Percentiles rank a stretch among this genome's conserved stretches.
phyloP scores from a whole-genome alignment of 169 alveolate genomes.

The Toxoplasma gondii region DNA sequence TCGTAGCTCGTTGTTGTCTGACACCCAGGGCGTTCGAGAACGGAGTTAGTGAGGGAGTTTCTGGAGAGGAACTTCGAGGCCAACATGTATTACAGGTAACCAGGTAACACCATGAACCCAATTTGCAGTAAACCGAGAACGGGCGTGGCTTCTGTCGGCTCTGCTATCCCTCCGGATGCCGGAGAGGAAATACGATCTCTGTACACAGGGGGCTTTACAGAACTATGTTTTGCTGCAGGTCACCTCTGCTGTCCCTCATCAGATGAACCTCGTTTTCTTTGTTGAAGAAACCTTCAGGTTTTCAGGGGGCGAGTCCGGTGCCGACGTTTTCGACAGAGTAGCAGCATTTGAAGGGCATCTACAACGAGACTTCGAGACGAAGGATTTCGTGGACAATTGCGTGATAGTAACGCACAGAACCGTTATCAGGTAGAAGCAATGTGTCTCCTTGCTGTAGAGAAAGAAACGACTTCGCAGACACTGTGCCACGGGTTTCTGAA shows the following conservation, averaged over 20 bases:
- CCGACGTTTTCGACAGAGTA: neutral
- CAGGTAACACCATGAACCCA: neutral
- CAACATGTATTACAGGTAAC: neutral
- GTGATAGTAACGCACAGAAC: neutral
- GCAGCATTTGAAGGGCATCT: neutral
- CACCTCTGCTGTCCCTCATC: neutral
- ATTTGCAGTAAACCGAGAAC: neutral
- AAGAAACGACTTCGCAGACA: too few species aligned
- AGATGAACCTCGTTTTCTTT: neutral
- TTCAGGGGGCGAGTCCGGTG: conserved; percentile 22
- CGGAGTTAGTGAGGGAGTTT: neutral
- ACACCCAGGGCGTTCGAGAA: neutral
- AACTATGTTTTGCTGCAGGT: too few species aligned
- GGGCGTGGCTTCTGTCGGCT: neutral
- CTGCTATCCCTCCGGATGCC: neutral
- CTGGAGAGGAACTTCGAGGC: neutral
- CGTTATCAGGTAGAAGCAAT: neutral
- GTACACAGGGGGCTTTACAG: too few species aligned
- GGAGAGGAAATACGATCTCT: too few species aligned
- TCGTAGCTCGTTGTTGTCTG: neutral
- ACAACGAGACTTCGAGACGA: neutral
- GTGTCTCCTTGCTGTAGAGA: too few species aligned
- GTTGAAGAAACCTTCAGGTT: neutral
- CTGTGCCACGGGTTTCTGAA: too few species aligned
- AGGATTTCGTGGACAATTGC: neutral